Evolutionary conservation across 345 rosid species (phyloP), one percentile per base, ranked within the genome.

Genomic region (Salix exigua): DNA sequence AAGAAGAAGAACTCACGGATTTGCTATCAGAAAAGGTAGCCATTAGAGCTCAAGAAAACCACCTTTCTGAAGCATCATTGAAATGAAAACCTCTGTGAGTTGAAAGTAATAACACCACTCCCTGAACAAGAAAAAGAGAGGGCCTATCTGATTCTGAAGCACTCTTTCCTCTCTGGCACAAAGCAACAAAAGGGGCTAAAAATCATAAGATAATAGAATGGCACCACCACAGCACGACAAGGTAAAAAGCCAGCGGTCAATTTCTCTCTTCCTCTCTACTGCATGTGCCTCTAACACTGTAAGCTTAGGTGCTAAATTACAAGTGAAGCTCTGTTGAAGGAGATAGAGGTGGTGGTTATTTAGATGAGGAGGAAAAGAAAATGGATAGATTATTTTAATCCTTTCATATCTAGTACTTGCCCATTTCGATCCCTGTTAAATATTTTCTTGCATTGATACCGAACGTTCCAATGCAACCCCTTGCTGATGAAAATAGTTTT

Each of bases 1-100:
- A 68, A 73, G 71, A 3, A 72, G 31, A 68, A 77, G 70, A 64
- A 81, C 88, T 68, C 80, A 87, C 90, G 70, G 84, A 82, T 80
- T 83, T 67, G 26, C 23, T 58, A 66, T 78, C 70, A 70, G 58
- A 76, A 77, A 64, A 72, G 72, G 77, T 30, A 48, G 79, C 48
- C 82, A 81, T 79, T 75, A 67, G 35, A 77, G 48, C 25, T 68
- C 68, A 78, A 7, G 77, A 60, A 76, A 50, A 46, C 23, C 58
- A 67, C 74, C 66, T 35, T 44, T 66, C 9, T 19, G 37, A 35
- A 46, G 55, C 7, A 31, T 1, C 48, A 23, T 6, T 68, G 71
- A n/a, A 58, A 58, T 58, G 25, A 10, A 68, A 42, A 21, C 26
- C 46, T 40, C 71, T 9, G 53, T 14, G 3, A 42, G 18, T n/a